Base-by-base conservation (phyloP, 2,329 filamentous ascomycete genomes). In the Colletotrichum navitas region DNA sequence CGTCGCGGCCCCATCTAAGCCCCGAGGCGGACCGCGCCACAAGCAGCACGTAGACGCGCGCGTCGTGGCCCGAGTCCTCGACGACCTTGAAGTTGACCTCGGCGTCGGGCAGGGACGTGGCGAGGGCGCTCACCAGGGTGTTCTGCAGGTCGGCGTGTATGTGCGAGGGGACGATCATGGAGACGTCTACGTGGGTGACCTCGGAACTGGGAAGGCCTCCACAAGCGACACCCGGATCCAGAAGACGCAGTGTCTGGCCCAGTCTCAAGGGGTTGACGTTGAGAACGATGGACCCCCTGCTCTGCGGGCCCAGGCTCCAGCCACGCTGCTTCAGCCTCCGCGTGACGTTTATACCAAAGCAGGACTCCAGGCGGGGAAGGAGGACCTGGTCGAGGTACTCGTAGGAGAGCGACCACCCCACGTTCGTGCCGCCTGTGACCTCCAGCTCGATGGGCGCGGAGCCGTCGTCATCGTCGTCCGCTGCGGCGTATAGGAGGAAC, bases 351-450 rank as follows among this genome's bases (percentile, higher is more conserved):
- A 90, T 78, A 1, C 84, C 83, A 66, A 90, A 89, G 4, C 82
- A 81, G 2, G 82, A 80, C 75, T 88, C 81, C 0, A 91, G 79
- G 0, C 83, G 81, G 3, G 89, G 89, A 41, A 90, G 79, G 1
- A 91, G 81, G 0, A 91, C 86, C 75, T 91, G 89, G 75, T 90
- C 87, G 4, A 91, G 79, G 75, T 91, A 92, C 75, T 92, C 89
- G 70, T 84, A 90, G n/a, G 85, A 88, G 1, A 84, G 81, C 0
- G 88, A 89, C 75, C 84, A 89, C 12, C 83, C 81, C 2, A 88
- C 85, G 73, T 91, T 91, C 1, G 89, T 91, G 21, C 89, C 89
- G 6, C 89, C 89, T 1, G 84, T 82, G 8, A 91, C 85, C 24
- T 83, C 82, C 6, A 91, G 74, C 39, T 83, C 82, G 29, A 90